These are phyloP conservation scores for Sugiyamaella neomexicana DNA, from an alignment of 1,139 yeast genomes.

Conservation along the genomic window DNA sequence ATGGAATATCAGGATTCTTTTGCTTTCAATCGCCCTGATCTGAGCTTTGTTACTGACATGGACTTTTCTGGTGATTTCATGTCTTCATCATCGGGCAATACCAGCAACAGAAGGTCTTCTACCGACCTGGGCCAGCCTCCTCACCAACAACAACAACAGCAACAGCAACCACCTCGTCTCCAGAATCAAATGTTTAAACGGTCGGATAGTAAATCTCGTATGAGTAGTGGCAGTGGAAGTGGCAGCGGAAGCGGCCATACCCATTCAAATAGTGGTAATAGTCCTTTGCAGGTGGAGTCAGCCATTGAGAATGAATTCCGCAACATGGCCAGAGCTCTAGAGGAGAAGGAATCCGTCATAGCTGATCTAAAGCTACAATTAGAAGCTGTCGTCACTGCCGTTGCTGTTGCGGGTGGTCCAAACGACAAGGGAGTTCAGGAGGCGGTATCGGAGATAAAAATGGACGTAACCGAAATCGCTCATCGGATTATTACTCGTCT, in stretches of 20 bases:
- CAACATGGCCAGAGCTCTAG: constrained; percentile 53
- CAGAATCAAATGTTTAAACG: constrained; percentile 5
- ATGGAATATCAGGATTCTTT: constrained; percentile 13
- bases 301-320: constrained; percentile 41
- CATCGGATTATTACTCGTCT: constrained; percentile 71
- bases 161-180: background rate
- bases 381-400: constrained; percentile 62
- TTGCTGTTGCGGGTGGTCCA: constrained; percentile 38
- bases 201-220: background rate
- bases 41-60: constrained; percentile 7
- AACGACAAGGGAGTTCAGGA: constrained; percentile 17
- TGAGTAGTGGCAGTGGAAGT: background rate
- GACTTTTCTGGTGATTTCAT: constrained; percentile 5
- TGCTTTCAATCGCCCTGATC: constrained; percentile 6
- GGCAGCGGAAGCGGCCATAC: constrained; percentile 1
- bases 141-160: constrained; percentile 4
- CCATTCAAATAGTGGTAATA: constrained; percentile 7
- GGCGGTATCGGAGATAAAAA: constrained; percentile 20
- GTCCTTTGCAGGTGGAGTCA: constrained; percentile 24
- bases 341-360: constrained; percentile 55
- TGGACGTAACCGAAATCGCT: constrained; percentile 71
- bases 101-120: constrained; percentile 2
- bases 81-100: constrained; percentile 3
- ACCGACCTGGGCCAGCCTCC: background rate
- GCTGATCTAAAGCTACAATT: constrained; percentile 60